Percentiles rank a stretch among this genome's conserved stretches.
These are phyloP conservation scores for Isoetes engelmannii DNA, from an alignment of 83 land plant genomes.

Conservation along the genomic window DNA sequence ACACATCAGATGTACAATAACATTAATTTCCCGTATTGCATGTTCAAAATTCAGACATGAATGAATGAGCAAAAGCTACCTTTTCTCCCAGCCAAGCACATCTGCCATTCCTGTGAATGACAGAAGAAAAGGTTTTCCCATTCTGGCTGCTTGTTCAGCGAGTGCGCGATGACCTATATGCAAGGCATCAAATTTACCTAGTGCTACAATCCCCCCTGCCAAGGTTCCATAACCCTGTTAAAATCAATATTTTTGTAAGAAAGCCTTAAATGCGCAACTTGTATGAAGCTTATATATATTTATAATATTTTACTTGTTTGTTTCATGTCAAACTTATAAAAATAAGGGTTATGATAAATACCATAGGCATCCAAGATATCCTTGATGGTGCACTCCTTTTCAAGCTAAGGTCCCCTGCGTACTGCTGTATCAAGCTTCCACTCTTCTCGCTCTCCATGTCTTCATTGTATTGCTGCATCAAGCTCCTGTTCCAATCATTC, in stretches of 20 bases:
- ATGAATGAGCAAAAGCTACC: constrained; percentile 31
- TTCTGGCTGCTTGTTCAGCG: constrained; percentile 70
- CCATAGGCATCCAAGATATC: no score
- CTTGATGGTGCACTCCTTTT: no score
- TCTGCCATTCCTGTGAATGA: constrained; percentile 83
- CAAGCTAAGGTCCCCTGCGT: no score
- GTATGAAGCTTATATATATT: no score
- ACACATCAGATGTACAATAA: not conserved
- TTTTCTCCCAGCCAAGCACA: constrained; percentile 78
- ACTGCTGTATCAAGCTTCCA: no score
- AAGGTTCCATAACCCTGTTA: constrained; percentile 27
- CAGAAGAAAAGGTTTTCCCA: constrained; percentile 64
- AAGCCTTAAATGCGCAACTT: not conserved
- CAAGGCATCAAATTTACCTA: constrained; percentile 92
- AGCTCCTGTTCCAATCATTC: no score
- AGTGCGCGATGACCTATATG: constrained; percentile 91
- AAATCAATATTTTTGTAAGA: not conserved
- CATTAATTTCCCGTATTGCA: not conserved
- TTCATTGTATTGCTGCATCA: no score
- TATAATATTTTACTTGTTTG: no score
- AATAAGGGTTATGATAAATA: no score
- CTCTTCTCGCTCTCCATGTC: no score
- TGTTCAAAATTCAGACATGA: not conserved
- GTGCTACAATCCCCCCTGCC: constrained; percentile 78
- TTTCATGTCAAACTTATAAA: no score